A percentile compares a stretch with the other conserved stretches of the same genome.
These are phyloP conservation scores for Trifolium dubium DNA, from an alignment of 306 rosid species.

Conservation along the genomic window DNA sequence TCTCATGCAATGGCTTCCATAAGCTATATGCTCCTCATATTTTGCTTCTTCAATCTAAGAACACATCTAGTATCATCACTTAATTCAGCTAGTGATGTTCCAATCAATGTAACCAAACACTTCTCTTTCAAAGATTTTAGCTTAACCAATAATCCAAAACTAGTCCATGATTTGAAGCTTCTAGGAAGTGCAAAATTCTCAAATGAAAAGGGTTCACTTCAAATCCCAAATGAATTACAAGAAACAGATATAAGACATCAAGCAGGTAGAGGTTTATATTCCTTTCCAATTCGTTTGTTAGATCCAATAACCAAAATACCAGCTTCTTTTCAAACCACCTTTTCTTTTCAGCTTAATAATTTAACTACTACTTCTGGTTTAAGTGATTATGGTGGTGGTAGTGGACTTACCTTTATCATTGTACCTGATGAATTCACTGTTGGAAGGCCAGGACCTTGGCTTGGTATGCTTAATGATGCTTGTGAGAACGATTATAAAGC, in stretches of 20 bases:
- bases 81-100: constrained; percentile 47
- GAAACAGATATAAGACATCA: constrained; percentile 54
- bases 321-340: constrained; percentile 71
- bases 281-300: constrained; percentile 64
- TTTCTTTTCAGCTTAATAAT: constrained; percentile 64
- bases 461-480: constrained; percentile 84
- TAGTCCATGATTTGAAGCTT: constrained; percentile 61
- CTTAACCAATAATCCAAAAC: constrained; percentile 50
- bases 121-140: constrained; percentile 65
- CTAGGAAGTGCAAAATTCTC: constrained; percentile 74
- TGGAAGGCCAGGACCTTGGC: constrained; percentile 85
- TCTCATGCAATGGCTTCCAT: constrained; percentile 47
- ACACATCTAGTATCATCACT: neutral
- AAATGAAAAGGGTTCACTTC: constrained; percentile 52
- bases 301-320: constrained; percentile 65
- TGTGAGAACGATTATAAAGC: constrained; percentile 68
- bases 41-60: constrained; percentile 17
- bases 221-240: constrained; percentile 66
- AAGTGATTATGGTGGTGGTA: constrained; percentile 51
- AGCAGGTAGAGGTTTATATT: constrained; percentile 77
- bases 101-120: constrained; percentile 61
- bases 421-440: constrained; percentile 88
- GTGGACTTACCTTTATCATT: constrained; percentile 75
- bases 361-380: constrained; percentile 29
- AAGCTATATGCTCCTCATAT: constrained; percentile 32